These are phyloP conservation scores for Neurospora sp. DNA, from an alignment of 495 filamentous ascomycete species.

Conservation along the genomic window DNA sequence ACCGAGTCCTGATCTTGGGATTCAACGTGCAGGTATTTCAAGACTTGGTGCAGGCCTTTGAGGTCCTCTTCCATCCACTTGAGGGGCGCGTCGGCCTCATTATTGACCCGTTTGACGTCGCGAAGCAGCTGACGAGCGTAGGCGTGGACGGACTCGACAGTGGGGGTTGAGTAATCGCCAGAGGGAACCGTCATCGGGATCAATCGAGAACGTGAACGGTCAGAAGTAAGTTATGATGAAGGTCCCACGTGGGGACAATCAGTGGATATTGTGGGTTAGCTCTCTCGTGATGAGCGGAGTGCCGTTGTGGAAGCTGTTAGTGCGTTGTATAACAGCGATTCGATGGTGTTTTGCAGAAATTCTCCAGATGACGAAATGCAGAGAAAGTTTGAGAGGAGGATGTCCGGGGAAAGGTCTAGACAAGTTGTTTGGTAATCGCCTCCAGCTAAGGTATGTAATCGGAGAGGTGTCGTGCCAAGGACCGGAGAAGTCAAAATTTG, in stretches of 20 bases:
- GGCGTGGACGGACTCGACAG: constrained; percentile 33
- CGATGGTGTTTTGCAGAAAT: background rate
- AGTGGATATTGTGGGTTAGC: background rate
- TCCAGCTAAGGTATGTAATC: background rate
- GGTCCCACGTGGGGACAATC: background rate
- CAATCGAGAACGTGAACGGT: background rate
- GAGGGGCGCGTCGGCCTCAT: constrained; percentile 25
- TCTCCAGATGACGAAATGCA: background rate
- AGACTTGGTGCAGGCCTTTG: constrained; percentile 33
- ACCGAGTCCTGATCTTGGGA: constrained; percentile 38
- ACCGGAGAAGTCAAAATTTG: background rate
- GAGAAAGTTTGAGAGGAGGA: background rate
- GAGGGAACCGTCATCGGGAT: constrained; percentile 13
- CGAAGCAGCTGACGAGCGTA: constrained; percentile 24
- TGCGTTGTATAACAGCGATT: background rate
- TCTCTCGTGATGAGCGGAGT: background rate
- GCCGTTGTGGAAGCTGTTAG: background rate
- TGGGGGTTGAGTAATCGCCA: constrained; percentile 9
- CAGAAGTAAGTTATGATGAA: background rate
- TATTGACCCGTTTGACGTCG: constrained; percentile 6
- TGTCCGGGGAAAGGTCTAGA: background rate
- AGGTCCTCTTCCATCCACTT: constrained; percentile 30
- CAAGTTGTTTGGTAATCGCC: background rate
- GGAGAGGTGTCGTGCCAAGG: background rate
- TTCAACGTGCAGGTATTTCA: constrained; percentile 41